These are phyloP conservation scores for Protostelium mycophagum DNA, from an alignment of 78 protist genomes.

Conservation along the genomic window DNA sequence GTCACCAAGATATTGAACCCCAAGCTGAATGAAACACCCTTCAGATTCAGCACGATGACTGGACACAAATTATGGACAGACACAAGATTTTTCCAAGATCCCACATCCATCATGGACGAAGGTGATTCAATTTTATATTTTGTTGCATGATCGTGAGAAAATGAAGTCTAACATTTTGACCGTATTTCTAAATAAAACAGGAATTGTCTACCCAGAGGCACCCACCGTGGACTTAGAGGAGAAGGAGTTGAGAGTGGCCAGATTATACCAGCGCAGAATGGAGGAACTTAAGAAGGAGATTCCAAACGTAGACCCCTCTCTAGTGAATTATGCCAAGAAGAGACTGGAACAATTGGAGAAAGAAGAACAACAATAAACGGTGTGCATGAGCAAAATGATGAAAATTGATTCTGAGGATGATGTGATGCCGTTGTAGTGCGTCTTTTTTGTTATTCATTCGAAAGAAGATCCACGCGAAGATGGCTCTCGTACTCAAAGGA, in stretches of 20 bases:
- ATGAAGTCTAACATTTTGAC: background rate
- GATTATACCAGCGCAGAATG: background rate
- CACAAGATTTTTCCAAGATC: background rate
- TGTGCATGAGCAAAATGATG: no score
- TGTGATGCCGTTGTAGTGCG: no score
- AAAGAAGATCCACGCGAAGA: background rate
- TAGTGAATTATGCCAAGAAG: background rate
- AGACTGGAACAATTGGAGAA: background rate
- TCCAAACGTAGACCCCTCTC: background rate
- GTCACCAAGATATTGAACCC: background rate
- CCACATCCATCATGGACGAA: background rate
- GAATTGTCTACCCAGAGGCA: background rate
- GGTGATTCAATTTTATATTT: no score
- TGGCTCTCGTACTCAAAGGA: background rate
- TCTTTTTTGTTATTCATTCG: no score
- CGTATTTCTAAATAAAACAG: no score
- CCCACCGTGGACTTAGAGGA: background rate
- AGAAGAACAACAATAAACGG: background rate
- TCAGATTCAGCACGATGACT: background rate
- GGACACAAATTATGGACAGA: background rate
- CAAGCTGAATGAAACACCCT: background rate
- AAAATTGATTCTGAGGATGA: no score
- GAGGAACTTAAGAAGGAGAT: background rate
- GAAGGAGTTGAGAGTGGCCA: background rate
- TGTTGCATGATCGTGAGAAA: background rate